Percentiles rank a stretch among this genome's conserved stretches.
Conservation (phyloP, 306 rosid genomes). For the Inga laurina region DNA sequence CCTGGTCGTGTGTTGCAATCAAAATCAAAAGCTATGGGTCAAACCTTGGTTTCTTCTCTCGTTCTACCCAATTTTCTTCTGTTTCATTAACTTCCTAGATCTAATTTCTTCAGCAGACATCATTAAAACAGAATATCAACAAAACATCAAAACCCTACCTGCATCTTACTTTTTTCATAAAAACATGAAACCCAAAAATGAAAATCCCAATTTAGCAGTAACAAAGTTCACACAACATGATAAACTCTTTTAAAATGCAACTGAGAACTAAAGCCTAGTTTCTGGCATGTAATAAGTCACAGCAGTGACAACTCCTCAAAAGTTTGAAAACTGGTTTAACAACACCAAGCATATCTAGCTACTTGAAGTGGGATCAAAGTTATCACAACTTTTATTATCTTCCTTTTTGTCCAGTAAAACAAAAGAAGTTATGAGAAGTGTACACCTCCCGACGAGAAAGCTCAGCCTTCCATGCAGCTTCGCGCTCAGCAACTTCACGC, state of each 20-base stretch:
- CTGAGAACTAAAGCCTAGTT: background rate
- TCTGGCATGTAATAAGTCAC: background rate
- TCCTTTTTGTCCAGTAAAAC: background rate
- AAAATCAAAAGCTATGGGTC: background rate
- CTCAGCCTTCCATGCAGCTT: constrained; percentile 99
- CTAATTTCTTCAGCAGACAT: background rate
- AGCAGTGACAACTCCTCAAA: background rate
- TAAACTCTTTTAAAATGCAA: background rate
- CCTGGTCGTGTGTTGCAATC: background rate
- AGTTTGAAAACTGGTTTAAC: constrained; percentile 9
- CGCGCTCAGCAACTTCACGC: constrained; percentile 99
- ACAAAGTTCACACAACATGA: background rate
- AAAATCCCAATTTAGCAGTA: background rate
- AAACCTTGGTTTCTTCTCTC: background rate
- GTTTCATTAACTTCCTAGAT: background rate
- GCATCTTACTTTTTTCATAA: background rate
- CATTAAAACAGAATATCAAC: background rate
- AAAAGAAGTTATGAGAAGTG: constrained; percentile 10
- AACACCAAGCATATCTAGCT: constrained; percentile 1
- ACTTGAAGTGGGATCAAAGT: constrained; percentile 1
- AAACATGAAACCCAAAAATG: background rate
- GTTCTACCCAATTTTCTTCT: background rate
- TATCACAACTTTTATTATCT: constrained; percentile 8
- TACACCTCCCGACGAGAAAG: constrained; percentile 98
- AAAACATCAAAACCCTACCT: background rate